Evolutionary conservation across 2,329 filamentous ascomycete species (phyloP).

Genomic region (Massarina eburnea): DNA sequence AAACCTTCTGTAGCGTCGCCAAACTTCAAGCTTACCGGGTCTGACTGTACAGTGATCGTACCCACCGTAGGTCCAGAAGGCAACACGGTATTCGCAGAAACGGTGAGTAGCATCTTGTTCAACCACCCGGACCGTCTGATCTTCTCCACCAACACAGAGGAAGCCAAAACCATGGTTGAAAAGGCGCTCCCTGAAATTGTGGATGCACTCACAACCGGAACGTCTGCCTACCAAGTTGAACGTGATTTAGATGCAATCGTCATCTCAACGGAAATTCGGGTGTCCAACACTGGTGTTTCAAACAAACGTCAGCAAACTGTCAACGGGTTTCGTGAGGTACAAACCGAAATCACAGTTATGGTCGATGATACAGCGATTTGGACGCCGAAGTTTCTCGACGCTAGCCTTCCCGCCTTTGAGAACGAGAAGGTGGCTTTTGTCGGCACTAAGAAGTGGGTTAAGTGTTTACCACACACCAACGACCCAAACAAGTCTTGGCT

Average conservation of each 20-base stretch:
- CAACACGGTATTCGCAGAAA: conserved; percentile 9
- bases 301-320: conserved; percentile 24
- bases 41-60: conserved; percentile 21
- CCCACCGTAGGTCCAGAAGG: conserved; percentile 18
- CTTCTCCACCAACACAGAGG: conserved; percentile 17
- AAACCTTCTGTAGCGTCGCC: conserved; percentile 1
- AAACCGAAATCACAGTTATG: conserved; percentile 14
- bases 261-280: conserved; percentile 3
- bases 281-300: conserved; percentile 12
- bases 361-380: conserved; percentile 25
- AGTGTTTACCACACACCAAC: conserved; percentile 6
- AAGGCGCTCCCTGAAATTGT: neutral
- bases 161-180: conserved; percentile 5
- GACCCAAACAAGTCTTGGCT: neutral
- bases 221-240: conserved; percentile 11
- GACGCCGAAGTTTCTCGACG: conserved; percentile 15
- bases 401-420: conserved; percentile 20
- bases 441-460: conserved; percentile 27
- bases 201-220: conserved; percentile 3
- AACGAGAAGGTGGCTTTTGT: conserved; percentile 21
- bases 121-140: conserved; percentile 18
- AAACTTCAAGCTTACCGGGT: neutral
- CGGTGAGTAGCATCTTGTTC: conserved; percentile 14
- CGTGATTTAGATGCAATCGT: neutral
- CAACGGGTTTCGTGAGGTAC: conserved; percentile 8